A percentile compares a stretch with the other conserved stretches of the same genome.
Conservation (phyloP, 2,329 filamentous ascomycete species). For the Botrytis porri region DNA sequence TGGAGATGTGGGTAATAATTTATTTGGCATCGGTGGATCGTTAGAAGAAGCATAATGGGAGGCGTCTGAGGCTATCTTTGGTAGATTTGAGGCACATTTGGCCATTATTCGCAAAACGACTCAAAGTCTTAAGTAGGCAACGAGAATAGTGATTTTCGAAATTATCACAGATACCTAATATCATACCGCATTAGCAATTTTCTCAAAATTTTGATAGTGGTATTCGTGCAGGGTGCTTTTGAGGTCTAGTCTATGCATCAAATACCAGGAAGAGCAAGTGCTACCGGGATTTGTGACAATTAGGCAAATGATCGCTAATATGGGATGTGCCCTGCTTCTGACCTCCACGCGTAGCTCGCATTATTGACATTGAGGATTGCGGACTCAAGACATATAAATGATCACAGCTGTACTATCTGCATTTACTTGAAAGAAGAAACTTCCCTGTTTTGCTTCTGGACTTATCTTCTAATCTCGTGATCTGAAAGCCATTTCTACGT, state of each 20-base stretch:
- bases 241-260: background rate
- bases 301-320: slow-evolving; percentile 4
- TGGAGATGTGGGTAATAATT: background rate
- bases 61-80: background rate
- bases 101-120: background rate
- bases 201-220: background rate
- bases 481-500: background rate
- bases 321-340: background rate
- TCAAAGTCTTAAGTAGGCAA: background rate
- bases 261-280: background rate
- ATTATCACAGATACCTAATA: slow-evolving; percentile 8
- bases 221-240: background rate
- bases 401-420: background rate
- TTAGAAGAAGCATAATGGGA: background rate
- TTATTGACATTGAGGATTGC: background rate
- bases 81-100: background rate
- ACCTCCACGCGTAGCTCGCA: background rate
- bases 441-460: background rate
- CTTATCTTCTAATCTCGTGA: background rate
- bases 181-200: background rate
- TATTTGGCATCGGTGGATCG: background rate
- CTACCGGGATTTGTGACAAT: background rate
- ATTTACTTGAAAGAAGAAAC: background rate
- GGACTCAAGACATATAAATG: background rate
- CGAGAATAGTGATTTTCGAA: background rate